A percentile compares a stretch with the other conserved stretches of the same genome.
Evolutionary conservation across 768 basidiomycete genomes (phyloP).

Genomic region (Leccinum subgranulosum): DNA sequence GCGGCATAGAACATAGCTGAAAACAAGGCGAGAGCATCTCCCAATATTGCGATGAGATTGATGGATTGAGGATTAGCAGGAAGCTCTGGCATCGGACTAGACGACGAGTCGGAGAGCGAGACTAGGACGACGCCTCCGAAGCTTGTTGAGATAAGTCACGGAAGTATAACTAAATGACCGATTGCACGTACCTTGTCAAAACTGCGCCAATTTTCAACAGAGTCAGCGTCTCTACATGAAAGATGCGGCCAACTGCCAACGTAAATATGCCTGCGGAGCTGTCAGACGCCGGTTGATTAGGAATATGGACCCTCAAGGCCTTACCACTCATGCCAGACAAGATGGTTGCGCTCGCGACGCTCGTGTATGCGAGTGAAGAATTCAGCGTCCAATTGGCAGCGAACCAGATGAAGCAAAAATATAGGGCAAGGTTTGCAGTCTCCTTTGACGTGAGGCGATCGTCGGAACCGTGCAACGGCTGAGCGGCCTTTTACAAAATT

Average conservation of each 20-base stretch:
- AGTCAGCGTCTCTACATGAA: conserved; percentile 76
- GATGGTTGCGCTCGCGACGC: conserved; percentile 92
- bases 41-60: conserved; percentile 41
- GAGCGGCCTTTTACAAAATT: conserved; percentile 7
- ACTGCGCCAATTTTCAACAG: conserved; percentile 75
- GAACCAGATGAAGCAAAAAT: conserved; percentile 92
- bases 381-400: conserved; percentile 92
- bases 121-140: conserved; percentile 84
- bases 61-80: conserved; percentile 13
- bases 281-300: neutral
- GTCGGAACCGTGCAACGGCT: conserved; percentile 11
- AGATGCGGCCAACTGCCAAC: conserved; percentile 75
- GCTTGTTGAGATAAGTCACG: conserved; percentile 36
- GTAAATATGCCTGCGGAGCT: conserved; percentile 81
- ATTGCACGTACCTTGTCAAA: conserved; percentile 57
- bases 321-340: conserved; percentile 85
- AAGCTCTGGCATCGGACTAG: conserved; percentile 5
- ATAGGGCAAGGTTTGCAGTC: conserved; percentile 73
- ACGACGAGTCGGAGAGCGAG: conserved; percentile 76
- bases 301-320: conserved; percentile 18
- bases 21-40: conserved; percentile 82
- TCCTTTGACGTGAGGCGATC: conserved; percentile 57
- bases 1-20: conserved; percentile 86
- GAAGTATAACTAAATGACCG: neutral
- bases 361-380: conserved; percentile 79